These are phyloP conservation scores for Phytomonas sp. DNA, from an alignment of 208 protist genomes.

Conservation along the genomic window DNA sequence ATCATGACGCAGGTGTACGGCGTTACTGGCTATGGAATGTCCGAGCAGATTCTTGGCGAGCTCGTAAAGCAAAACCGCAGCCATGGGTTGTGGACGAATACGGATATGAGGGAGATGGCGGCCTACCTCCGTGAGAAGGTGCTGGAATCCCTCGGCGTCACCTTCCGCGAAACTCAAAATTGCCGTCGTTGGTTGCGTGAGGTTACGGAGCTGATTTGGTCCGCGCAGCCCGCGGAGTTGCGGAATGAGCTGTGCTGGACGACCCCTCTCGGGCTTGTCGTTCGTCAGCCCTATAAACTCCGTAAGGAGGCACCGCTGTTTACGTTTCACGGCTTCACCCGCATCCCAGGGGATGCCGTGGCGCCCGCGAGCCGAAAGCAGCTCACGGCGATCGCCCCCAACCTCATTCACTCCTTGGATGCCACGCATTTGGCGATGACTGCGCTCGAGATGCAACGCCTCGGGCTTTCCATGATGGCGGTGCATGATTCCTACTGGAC, in stretches of 20 bases:
- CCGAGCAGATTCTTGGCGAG: constrained; percentile 92
- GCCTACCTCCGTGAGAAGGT: constrained; percentile 86
- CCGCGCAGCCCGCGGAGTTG: constrained; percentile 67
- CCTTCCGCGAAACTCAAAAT: constrained; percentile 84
- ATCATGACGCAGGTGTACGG: constrained; percentile 98
- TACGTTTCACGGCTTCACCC: constrained; percentile 67
- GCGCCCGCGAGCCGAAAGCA: constrained; percentile 81
- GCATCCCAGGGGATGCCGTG: constrained; percentile 57
- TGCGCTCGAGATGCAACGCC: constrained; percentile 86
- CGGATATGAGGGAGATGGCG: constrained; percentile 88
- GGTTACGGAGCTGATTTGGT: constrained; percentile 63
- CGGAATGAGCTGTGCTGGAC: constrained; percentile 91
- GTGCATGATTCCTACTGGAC: constrained; percentile 99
- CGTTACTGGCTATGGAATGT: constrained; percentile 96
- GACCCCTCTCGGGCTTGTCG: constrained; percentile 94
- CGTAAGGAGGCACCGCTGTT: constrained; percentile 76
- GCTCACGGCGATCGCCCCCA: constrained; percentile 96
- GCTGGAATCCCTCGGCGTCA: constrained; percentile 81
- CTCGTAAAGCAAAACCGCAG: constrained; percentile 88
- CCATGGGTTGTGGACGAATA: constrained; percentile 83
- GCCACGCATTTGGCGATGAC: constrained; percentile 97
- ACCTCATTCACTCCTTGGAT: constrained; percentile 98
- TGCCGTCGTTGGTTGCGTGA: constrained; percentile 82
- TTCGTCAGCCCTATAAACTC: constrained; percentile 95
- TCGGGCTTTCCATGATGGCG: constrained; percentile 90